Conservation (phyloP, 108 stramenopile species). For the Nitzschia palea region DNA sequence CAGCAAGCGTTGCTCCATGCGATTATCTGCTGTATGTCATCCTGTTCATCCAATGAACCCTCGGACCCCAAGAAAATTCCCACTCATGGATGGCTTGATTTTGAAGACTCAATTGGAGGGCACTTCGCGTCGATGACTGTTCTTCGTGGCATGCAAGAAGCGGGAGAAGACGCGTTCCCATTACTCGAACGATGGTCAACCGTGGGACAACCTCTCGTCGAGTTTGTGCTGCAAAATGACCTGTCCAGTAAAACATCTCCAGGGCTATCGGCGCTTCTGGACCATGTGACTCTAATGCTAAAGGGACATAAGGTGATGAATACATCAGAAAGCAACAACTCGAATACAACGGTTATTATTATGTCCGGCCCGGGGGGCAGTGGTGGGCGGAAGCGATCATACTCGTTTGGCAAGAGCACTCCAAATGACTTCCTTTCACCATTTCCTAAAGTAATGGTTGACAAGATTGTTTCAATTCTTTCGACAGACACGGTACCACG, state of each 20-base stretch:
- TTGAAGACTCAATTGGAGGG: conserved; percentile 29
- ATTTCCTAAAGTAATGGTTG: conserved; percentile 71
- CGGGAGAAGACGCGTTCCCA: conserved; percentile 71
- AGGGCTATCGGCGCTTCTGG: conserved; percentile 19
- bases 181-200: conserved; percentile 55
- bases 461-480: conserved; percentile 48
- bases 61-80: background rate
- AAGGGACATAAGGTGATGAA: conserved; percentile 59
- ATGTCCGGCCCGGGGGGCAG: conserved; percentile 66
- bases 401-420: conserved; percentile 72
- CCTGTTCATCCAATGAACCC: background rate
- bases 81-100: conserved; percentile 12
- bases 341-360: conserved; percentile 44
- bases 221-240: conserved; percentile 17
- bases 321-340: conserved; percentile 25
- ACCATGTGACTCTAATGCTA: conserved; percentile 60
- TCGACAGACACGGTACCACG: conserved; percentile 1
- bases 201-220: conserved; percentile 57
- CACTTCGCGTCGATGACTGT: conserved; percentile 43
- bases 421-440: conserved; percentile 43
- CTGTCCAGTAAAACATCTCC: background rate
- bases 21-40: background rate
- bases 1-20: conserved; percentile 13
- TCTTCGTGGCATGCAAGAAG: conserved; percentile 57
- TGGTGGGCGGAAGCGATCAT: conserved; percentile 70